A percentile compares a stretch with the other conserved stretches of the same genome.
These are phyloP conservation scores for Thielaviopsis ethacetica DNA, from an alignment of 2,329 filamentous ascomycete genomes.

Conservation along the genomic window DNA sequence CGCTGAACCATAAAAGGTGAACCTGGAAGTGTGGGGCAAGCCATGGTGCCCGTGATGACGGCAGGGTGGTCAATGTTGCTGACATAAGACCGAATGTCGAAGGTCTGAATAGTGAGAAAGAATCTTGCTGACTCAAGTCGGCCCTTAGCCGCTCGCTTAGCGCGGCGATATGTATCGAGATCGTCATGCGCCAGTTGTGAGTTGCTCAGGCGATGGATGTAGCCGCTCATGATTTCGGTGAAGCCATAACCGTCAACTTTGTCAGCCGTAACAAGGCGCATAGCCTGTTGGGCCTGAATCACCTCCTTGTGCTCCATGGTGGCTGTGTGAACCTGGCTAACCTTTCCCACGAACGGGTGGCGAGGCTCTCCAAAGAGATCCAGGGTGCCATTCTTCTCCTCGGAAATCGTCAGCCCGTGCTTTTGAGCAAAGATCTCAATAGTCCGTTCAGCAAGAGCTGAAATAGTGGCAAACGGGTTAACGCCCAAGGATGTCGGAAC, in stretches of 20 bases:
- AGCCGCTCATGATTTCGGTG: slow-evolving; percentile 48
- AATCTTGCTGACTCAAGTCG: slow-evolving; percentile 39
- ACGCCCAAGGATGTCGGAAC: slow-evolving; percentile 47
- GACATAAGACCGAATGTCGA: slow-evolving; percentile 32
- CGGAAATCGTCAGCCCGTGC: slow-evolving; percentile 27
- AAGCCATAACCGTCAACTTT: slow-evolving; percentile 39
- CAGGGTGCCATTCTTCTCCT: slow-evolving; percentile 29
- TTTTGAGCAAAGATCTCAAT: slow-evolving; percentile 33
- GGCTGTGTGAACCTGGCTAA: slow-evolving; percentile 10
- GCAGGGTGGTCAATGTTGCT: slow-evolving; percentile 31
- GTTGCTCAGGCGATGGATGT: slow-evolving; percentile 33
- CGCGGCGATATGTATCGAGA: slow-evolving; percentile 35
- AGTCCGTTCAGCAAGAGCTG: slow-evolving; percentile 49
- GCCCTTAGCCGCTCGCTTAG: slow-evolving; percentile 34
- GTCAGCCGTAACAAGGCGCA: slow-evolving; percentile 26
- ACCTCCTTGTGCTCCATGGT: slow-evolving; percentile 24
- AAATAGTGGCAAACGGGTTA: slow-evolving; percentile 54
- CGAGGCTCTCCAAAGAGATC: slow-evolving; percentile 38
- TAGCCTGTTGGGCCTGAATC: slow-evolving; percentile 19
- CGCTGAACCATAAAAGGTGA: slow-evolving; percentile 44
- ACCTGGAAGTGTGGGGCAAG: slow-evolving; percentile 35
- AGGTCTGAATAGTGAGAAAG: slow-evolving; percentile 40
- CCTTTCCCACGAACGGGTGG: slow-evolving; percentile 16
- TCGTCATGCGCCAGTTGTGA: slow-evolving; percentile 25
- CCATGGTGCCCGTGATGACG: slow-evolving; percentile 42